Base-by-base conservation (phyloP, 1,139 yeast species). In the Kurtzmaniella natalensis region DNA sequence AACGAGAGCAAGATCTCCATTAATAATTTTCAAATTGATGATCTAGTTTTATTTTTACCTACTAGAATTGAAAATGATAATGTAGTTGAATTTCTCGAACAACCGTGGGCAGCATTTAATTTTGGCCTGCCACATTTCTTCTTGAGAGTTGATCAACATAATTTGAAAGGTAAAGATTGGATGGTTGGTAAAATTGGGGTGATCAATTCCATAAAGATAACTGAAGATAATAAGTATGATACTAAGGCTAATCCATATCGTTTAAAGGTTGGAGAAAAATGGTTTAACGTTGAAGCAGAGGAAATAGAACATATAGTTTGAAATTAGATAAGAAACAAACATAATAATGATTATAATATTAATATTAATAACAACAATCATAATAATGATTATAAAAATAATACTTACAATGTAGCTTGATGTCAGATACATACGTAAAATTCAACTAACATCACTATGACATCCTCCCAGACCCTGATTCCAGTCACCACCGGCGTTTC, bases 31-130 rank as follows among this genome's bases (percentile, higher is more conserved):
- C 72, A 72, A 40, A 59, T 61, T 11, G 86, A 81, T 14, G 96
- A 88, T 51, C 61, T 86, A 45, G 95, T 86, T 1, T 61, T 89
- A 37, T 89, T 89, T 52, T 61, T 89, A 41, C 95, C 95, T 1
- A 86, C 95, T 0, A 65, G 80, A 34, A 52, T 61, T 17, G 81
- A 74, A 31, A 64, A 63, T 18, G 48, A 51, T 9, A 57, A 53
- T 30, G 45, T 41, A 7, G 37, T 37, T 9, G 44, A 40, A 15
- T 47, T 43, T 11, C 38, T 33, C 15, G 53, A 60, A 16, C 81
- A 78, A 41, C 85, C 89, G 3, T 85, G 95, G 94, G 92, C 94
- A 0, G 92, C 92, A 0, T 85, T 85, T 60, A 84, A 84, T 46
- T 72, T 81, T 31, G 92, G 87, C 0, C 81, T 88, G 0, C 89